Conservation (phyloP, 2,329 filamentous ascomycete species). For the Didymella segeticola region DNA sequence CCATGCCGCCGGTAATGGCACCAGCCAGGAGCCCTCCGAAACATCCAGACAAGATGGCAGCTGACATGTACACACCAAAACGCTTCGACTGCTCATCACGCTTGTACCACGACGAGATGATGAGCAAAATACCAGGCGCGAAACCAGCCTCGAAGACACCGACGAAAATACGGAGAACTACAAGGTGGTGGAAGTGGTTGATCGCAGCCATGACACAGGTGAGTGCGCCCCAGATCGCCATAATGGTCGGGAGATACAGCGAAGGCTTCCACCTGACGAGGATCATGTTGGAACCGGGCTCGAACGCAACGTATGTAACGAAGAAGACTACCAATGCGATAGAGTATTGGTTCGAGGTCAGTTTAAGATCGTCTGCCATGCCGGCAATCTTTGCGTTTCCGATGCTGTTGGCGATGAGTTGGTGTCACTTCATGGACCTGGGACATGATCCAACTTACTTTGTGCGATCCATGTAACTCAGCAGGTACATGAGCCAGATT, state of each 20-base stretch:
- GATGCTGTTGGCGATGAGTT: conserved; percentile 41
- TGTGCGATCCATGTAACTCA: conserved; percentile 56
- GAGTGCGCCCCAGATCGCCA: conserved; percentile 61
- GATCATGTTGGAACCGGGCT: conserved; percentile 63
- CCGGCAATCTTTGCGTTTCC: conserved; percentile 61
- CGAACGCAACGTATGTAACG: conserved; percentile 59
- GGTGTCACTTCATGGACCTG: background rate
- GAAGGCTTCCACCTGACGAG: conserved; percentile 58
- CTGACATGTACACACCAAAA: conserved; percentile 65
- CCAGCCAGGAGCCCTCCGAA: conserved; percentile 61
- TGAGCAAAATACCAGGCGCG: conserved; percentile 61
- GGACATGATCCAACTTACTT: conserved; percentile 30
- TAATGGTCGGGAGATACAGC: conserved; percentile 58
- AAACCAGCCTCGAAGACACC: conserved; percentile 64
- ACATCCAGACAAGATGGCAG: conserved; percentile 62
- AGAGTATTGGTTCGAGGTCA: conserved; percentile 59
- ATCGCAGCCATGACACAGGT: conserved; percentile 60
- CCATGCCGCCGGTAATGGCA: conserved; percentile 56
- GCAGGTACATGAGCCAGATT: conserved; percentile 59
- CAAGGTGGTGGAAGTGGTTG: conserved; percentile 56
- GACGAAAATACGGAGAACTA: conserved; percentile 62
- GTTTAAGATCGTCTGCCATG: conserved; percentile 56
- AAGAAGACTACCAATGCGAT: conserved; percentile 63
- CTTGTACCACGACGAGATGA: conserved; percentile 67
- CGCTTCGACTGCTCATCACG: conserved; percentile 64